Evolutionary conservation across 768 basidiomycete species (phyloP).

Genomic region (Chalciporus chontae): DNA sequence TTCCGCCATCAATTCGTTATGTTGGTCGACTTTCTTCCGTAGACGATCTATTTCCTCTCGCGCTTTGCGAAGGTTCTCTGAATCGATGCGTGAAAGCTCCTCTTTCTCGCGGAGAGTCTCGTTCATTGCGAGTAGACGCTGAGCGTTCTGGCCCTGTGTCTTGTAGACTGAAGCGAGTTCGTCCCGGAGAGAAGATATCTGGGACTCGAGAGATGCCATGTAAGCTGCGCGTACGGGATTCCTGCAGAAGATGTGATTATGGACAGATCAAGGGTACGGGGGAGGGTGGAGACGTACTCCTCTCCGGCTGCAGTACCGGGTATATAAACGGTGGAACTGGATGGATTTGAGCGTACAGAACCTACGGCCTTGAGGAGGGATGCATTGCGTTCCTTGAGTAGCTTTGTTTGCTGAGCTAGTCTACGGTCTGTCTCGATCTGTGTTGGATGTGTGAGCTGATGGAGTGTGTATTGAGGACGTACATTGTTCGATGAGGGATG

Average conservation of each 20-base stretch:
- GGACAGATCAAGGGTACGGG: not conserved
- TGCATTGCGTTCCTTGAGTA: conserved; percentile 89
- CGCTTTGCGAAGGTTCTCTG: conserved; percentile 73
- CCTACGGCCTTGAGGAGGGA: conserved; percentile 83
- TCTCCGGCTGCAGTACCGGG: conserved; percentile 52
- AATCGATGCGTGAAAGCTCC: conserved; percentile 76
- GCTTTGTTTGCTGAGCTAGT: conserved; percentile 87
- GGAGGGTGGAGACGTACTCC: conserved; percentile 50
- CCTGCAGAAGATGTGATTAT: conserved; percentile 34
- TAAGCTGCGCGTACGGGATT: conserved; percentile 87
- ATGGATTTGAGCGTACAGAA: conserved; percentile 61
- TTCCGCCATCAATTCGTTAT: conserved; percentile 81
- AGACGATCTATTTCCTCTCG: conserved; percentile 72
- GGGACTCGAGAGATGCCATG: conserved; percentile 87
- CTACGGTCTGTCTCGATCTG: conserved; percentile 63
- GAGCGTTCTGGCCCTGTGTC: conserved; percentile 93
- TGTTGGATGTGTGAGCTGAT: conserved; percentile 11
- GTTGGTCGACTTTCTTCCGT: conserved; percentile 76
- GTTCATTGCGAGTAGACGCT: conserved; percentile 88
- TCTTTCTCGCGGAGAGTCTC: conserved; percentile 94
- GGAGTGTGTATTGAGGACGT: conserved; percentile 26
- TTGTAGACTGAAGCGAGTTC: conserved; percentile 95
- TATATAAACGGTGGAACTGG: conserved; percentile 58
- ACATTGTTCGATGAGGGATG: conserved; percentile 93
- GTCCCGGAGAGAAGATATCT: conserved; percentile 86